Percentiles rank a stretch among this genome's conserved stretches.
Conservation (phyloP, 2,329 filamentous ascomycete genomes). For the Aspergillus calidoustus region DNA sequence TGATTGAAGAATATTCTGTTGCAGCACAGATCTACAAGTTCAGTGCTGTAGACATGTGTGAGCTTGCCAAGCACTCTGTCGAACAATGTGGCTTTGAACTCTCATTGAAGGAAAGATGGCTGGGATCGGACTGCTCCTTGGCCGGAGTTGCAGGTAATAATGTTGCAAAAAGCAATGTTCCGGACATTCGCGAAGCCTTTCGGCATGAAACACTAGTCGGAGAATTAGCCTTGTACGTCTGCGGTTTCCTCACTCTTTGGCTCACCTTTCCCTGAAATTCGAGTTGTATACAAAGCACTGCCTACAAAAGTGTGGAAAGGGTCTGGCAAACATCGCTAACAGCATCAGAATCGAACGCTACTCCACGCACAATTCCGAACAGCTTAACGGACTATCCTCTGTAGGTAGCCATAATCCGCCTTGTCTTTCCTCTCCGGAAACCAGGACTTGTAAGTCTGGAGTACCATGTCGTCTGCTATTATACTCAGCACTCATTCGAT, state of each 20-base stretch:
- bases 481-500: neutral
- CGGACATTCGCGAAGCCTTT: conserved; percentile 88
- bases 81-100: conserved; percentile 93
- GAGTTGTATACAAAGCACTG: neutral
- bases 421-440: neutral
- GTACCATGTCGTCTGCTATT: neutral
- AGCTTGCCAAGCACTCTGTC: conserved; percentile 94
- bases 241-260: neutral
- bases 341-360: conserved; percentile 16
- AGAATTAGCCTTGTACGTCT: conserved; percentile 77
- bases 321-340: neutral
- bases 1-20: conserved; percentile 98
- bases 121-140: conserved; percentile 76
- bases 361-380: neutral
- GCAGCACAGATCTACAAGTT: conserved; percentile 99
- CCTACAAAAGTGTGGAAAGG: neutral
- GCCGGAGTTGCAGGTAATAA: conserved; percentile 85
- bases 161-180: conserved; percentile 95
- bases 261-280: neutral
- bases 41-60: conserved; percentile 96
- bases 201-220: conserved; percentile 82
- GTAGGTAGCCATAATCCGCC: neutral
- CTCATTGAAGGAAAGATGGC: conserved; percentile 86
- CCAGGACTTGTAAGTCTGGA: conserved; percentile 4
- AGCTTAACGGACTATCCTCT: neutral